A percentile compares a stretch with the other conserved stretches of the same genome.
These are phyloP conservation scores for Capsicum chinense DNA, from an alignment of 257 asterid genomes.

Conservation along the genomic window DNA sequence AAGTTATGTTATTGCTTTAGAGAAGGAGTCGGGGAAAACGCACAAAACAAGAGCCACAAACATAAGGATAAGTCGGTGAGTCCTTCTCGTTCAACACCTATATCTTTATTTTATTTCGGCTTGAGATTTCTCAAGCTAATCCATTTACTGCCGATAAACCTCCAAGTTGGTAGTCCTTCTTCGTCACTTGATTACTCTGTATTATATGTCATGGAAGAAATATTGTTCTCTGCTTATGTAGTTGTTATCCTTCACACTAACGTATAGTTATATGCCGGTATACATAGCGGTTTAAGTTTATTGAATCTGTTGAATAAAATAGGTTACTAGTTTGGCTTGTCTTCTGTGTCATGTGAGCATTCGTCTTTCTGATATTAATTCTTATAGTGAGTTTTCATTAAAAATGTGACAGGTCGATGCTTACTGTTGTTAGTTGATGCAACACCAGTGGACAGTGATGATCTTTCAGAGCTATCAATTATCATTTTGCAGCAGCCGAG, in stretches of 20 bases:
- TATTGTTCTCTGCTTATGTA: neutral
- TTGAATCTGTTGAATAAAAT: neutral
- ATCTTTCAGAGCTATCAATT: too few relatives aligned
- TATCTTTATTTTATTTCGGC: neutral
- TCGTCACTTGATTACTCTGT: conserved; percentile 16
- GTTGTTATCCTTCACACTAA: neutral
- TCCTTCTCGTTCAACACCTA: conserved; percentile 26
- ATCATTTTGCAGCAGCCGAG: too few relatives aligned
- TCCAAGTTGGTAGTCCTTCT: neutral
- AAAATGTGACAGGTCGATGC: neutral
- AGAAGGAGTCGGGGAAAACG: conserved; percentile 58
- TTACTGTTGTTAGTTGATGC: neutral
- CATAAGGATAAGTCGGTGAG: conserved; percentile 57
- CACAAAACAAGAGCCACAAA: conserved; percentile 59
- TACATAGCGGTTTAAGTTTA: neutral
- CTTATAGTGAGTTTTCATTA: neutral
- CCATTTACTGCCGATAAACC: neutral
- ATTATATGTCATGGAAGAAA: neutral
- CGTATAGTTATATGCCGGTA: neutral
- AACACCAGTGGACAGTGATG: too few relatives aligned
- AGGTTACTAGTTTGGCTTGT: neutral
- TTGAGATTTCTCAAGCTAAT: neutral
- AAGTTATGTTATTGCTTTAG: conserved; percentile 43
- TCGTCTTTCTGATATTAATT: neutral
- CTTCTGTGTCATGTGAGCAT: neutral